Percentiles rank a stretch among this genome's conserved stretches.
These are phyloP conservation scores for Phytophthora nicotianae DNA, from an alignment of 352 stramenopile genomes.

Conservation along the genomic window DNA sequence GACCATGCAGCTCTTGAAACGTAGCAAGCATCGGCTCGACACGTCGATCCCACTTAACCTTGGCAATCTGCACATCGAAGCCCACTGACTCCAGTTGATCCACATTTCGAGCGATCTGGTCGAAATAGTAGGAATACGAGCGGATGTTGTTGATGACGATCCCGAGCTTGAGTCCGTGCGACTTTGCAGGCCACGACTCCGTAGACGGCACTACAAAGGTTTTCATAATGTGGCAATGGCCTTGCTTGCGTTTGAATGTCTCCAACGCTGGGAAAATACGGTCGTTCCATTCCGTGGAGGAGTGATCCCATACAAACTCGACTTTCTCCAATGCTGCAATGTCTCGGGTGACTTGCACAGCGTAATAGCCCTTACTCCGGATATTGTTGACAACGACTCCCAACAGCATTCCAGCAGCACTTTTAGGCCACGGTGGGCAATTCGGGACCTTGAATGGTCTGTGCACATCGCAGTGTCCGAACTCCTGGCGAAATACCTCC, in stretches of 20 bases:
- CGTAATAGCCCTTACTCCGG: conserved; percentile 3
- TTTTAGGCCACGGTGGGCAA: conserved; percentile 8
- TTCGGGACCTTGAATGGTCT: conserved; percentile 12
- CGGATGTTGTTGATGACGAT: conserved; percentile 3
- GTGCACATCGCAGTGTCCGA: conserved; percentile 15
- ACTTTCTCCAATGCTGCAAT: conserved; percentile 12
- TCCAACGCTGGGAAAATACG: conserved; percentile 13
- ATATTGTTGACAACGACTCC: conserved; percentile 17
- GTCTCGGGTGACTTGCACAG: conserved; percentile 15
- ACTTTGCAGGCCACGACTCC: conserved; percentile 4
- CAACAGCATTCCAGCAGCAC: conserved; percentile 2
- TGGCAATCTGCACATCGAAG: conserved; percentile 8
- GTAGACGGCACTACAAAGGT: conserved; percentile 13
- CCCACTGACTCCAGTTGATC: conserved; percentile 6
- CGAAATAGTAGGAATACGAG: not conserved
- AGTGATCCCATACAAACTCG: conserved; percentile 20
- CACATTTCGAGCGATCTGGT: conserved; percentile 5
- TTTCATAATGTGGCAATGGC: conserved; percentile 1
- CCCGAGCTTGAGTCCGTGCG: conserved; percentile 9
- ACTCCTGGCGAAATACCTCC: conserved; percentile 11
- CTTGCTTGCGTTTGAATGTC: not conserved
- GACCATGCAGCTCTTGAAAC: conserved; percentile 17
- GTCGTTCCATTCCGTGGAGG: conserved; percentile 9
- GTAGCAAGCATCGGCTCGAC: conserved; percentile 20
- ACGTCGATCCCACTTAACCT: conserved; percentile 11